Evolutionary conservation across 1,284 basidiomycete genomes (phyloP).

Genomic region (Gymnopus androsaceus): DNA sequence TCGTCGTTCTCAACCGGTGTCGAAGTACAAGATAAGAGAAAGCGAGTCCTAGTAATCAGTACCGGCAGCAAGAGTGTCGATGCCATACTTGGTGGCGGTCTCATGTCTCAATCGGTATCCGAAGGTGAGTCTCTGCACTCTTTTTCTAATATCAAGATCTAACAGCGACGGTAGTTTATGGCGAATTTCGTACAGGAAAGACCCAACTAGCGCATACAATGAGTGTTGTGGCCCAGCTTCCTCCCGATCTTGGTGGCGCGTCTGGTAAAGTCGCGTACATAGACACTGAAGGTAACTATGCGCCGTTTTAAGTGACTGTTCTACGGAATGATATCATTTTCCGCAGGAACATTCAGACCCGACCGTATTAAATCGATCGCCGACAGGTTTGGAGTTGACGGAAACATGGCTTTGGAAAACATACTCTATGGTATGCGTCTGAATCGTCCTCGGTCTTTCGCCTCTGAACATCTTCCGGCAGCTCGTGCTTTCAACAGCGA

Average conservation of each 20-base stretch:
- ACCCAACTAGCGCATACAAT: slow-evolving; percentile 93
- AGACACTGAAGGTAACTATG: slow-evolving; percentile 76
- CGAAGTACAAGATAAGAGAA: slow-evolving; percentile 85
- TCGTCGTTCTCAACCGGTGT: slow-evolving; percentile 87
- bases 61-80: slow-evolving; percentile 93
- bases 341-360: slow-evolving; percentile 84
- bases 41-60: slow-evolving; percentile 76
- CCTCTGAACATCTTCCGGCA: slow-evolving; percentile 23
- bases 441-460: neutral
- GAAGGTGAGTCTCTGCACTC: slow-evolving; percentile 58
- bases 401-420: slow-evolving; percentile 84
- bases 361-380: slow-evolving; percentile 89
- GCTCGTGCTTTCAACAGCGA: slow-evolving; percentile 87
- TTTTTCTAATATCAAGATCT: slow-evolving; percentile 1
- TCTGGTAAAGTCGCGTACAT: slow-evolving; percentile 93
- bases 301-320: neutral
- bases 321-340: neutral
- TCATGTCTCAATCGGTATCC: slow-evolving; percentile 89
- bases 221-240: slow-evolving; percentile 86
- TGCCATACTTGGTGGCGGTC: slow-evolving; percentile 82
- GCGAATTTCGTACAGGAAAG: slow-evolving; percentile 84
- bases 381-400: slow-evolving; percentile 88
- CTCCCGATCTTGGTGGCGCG: slow-evolving; percentile 86
- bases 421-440: slow-evolving; percentile 69
- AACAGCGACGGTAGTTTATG: slow-evolving; percentile 55